Evolutionary conservation across 192 early-diverging fungal genomes (phyloP), one percentile per base, ranked within the genome.

Genomic region (Mortierella claussenii): DNA sequence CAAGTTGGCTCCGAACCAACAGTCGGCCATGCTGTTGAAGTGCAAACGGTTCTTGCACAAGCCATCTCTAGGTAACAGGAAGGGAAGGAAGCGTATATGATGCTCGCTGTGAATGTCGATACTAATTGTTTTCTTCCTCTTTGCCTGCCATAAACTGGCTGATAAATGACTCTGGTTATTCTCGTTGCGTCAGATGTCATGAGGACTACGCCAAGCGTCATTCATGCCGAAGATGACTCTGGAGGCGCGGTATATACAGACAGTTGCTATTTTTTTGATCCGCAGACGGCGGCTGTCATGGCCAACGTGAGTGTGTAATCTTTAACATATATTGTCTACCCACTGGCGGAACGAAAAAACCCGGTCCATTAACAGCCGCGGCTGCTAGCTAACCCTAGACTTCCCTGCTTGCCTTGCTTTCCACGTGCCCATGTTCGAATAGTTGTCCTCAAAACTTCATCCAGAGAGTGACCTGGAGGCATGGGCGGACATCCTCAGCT

Each of bases 221-320:
- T 66, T 15, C 47, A 60, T 47, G 11, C 15, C 18, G 36, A 12
- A 26, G 2, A 50, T 12, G 24, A 21, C 17, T 20, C n/a, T 26
- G 24, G 54, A 0, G 78, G 66, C 18, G 45, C 60, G 28, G 80
- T 81, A 5, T 81, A 81, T 27, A 81, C 80, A 3, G 80, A 81
- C 55, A 78, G 80, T 20, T 67, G 66, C 21, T 82, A 80, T 49
- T 82, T 75, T 60, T 79, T 80, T 58, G 78, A 82, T 65, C 78
- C 80, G 59, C 46, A 42, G 17, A 74, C 64, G 2, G 57, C 54
- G 3, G 46, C 59, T 7, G 17, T 69, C 40, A 61, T 82, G 69
- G 59, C 79, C 11, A 17, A 68, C 1, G 80, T 75, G 64, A 49
- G 70, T 36, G 42, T n/a, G 1, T 24, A n/a, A n/a, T n/a, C n/a